phyloP scores from a whole-genome alignment of 1,284 basidiomycete species.

The Taiwanofungus camphoratus region DNA sequence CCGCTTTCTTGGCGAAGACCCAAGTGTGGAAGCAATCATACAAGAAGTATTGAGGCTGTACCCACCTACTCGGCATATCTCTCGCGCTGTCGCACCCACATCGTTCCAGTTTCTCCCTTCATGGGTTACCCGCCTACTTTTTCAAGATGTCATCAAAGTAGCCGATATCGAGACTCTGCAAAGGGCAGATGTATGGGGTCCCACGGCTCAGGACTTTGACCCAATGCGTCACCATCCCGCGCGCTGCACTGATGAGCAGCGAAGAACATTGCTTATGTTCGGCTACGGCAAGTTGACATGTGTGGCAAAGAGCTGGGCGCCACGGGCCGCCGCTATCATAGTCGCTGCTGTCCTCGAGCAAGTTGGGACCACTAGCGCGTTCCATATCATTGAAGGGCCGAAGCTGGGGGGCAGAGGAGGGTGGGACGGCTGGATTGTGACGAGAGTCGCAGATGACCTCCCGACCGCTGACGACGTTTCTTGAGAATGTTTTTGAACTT shows the following conservation, averaged over 20 bases:
- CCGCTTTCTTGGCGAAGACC: conserved; percentile 10
- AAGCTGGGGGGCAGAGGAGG: conserved; percentile 35
- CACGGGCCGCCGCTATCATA: conserved; percentile 41
- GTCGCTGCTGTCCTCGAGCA: conserved; percentile 35
- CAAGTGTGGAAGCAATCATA: conserved; percentile 36
- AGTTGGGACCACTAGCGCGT: conserved; percentile 23
- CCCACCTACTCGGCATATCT: conserved; percentile 42
- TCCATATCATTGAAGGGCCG: conserved; percentile 26
- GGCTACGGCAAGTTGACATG: conserved; percentile 39
- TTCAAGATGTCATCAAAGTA: background rate
- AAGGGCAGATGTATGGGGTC: conserved; percentile 13
- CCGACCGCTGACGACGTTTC: no score
- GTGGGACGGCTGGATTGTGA: conserved; percentile 37
- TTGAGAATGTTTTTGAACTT: no score
- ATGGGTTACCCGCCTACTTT: conserved; percentile 6
- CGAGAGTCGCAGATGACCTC: no score
- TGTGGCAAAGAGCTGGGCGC: conserved; percentile 41
- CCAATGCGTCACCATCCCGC: conserved; percentile 33
- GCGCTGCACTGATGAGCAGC: conserved; percentile 17
- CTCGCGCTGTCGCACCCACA: conserved; percentile 17
- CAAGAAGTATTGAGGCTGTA: conserved; percentile 41
- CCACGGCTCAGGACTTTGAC: conserved; percentile 32
- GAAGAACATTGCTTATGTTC: conserved; percentile 34
- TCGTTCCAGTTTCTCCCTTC: conserved; percentile 13
- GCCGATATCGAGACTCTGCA: background rate